Conservation (phyloP, 2,329 filamentous ascomycete species). For the Aspergillus jensenii region DNA sequence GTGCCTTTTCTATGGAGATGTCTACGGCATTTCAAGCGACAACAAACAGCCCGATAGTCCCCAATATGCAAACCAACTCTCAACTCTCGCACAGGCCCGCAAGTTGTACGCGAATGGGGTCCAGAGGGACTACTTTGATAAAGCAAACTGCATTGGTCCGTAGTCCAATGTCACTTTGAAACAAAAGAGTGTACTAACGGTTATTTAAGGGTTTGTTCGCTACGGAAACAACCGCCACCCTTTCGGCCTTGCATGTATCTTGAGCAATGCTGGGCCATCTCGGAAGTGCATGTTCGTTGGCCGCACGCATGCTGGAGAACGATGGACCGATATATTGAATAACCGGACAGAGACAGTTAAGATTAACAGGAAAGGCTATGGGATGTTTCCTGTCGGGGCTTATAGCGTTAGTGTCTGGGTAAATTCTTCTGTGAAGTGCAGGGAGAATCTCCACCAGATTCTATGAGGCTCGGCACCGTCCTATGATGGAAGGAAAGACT, state of each 20-base stretch:
- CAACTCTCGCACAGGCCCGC: constrained; percentile 60
- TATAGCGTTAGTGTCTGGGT: constrained; percentile 64
- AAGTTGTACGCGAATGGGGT: constrained; percentile 67
- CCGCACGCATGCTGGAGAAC: constrained; percentile 56
- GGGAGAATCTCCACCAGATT: constrained; percentile 42
- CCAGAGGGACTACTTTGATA: constrained; percentile 64
- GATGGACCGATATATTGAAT: constrained; percentile 63
- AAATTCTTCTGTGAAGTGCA: constrained; percentile 53
- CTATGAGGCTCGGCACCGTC: constrained; percentile 38
- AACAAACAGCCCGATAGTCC: constrained; percentile 48
- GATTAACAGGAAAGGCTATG: constrained; percentile 62
- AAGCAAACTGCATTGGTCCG: constrained; percentile 58
- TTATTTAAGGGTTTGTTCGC: constrained; percentile 48
- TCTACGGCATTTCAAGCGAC: constrained; percentile 60
- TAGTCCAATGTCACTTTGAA: neutral
- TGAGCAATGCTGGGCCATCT: constrained; percentile 53
- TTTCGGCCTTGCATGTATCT: constrained; percentile 56
- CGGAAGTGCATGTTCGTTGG: constrained; percentile 65
- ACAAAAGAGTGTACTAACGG: neutral
- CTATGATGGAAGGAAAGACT: too few relatives aligned
- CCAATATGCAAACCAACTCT: constrained; percentile 55
- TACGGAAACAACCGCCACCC: constrained; percentile 52
- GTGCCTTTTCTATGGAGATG: constrained; percentile 69
- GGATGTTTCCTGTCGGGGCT: constrained; percentile 54
- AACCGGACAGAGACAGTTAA: constrained; percentile 56